Evolutionary conservation across 202 grass and related monocot genomes (phyloP).

Genomic region (Dendrocalamus latiflorus): DNA sequence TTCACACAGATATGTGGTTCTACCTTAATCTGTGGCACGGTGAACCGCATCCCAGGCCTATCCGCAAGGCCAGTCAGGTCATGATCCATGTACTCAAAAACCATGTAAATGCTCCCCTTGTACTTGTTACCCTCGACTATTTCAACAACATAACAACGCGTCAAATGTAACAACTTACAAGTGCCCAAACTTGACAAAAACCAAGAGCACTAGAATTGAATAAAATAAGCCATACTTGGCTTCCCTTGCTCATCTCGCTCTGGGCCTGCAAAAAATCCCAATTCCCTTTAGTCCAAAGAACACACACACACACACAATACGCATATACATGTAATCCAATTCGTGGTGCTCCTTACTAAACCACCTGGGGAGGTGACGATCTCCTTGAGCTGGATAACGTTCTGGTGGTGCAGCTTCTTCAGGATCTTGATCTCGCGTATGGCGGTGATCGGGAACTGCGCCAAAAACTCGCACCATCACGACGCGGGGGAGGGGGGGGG

Average conservation of each 20-base stretch:
- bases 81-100: constrained; percentile 99
- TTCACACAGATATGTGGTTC: constrained; percentile 7
- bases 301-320: neutral
- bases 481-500: too few species aligned
- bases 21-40: constrained; percentile 96
- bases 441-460: constrained; percentile 88
- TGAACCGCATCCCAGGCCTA: constrained; percentile 80
- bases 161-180: constrained; percentile 15
- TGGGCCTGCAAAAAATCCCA: constrained; percentile 22
- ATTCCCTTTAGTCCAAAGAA: neutral
- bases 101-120: constrained; percentile 95
- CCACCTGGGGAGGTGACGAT: constrained; percentile 93
- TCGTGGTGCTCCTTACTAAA: neutral
- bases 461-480: neutral
- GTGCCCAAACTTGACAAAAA: neutral
- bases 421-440: constrained; percentile 98
- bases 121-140: constrained; percentile 75
- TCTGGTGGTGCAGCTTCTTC: constrained; percentile 89
- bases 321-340: neutral
- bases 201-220: neutral
- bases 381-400: constrained; percentile 95
- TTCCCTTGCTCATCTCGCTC: constrained; percentile 51
- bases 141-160: constrained; percentile 10
- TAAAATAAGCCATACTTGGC: constrained; percentile 10
- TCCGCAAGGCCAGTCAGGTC: constrained; percentile 80